These are phyloP conservation scores for Penicillium hesseltinei DNA, from an alignment of 2,329 filamentous ascomycete genomes.

Conservation along the genomic window DNA sequence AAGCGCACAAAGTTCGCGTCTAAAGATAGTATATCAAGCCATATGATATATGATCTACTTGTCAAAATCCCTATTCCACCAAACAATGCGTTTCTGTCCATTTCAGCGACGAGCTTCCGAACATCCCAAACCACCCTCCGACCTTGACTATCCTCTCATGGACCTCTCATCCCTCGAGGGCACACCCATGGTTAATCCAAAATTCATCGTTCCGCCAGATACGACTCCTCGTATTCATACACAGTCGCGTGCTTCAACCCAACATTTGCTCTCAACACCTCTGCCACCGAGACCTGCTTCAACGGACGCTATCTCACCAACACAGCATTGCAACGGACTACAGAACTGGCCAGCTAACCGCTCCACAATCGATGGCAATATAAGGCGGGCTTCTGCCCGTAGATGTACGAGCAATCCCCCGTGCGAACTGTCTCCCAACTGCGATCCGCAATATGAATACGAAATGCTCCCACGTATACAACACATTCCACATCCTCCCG, in stretches of 20 bases:
- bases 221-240: constrained; percentile 3
- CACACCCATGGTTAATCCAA: constrained; percentile 28
- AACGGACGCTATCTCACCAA: not conserved
- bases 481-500: not conserved
- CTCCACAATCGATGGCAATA: not conserved
- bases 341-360: not conserved
- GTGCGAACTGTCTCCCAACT: not conserved
- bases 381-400: not conserved
- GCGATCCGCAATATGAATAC: not conserved
- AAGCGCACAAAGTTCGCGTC: constrained; percentile 12
- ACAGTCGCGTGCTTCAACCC: constrained; percentile 7
- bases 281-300: constrained; percentile 15
- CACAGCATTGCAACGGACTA: not conserved
- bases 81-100: constrained; percentile 12
- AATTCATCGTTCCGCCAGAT: constrained; percentile 12
- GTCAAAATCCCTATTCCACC: not conserved
- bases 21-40: constrained; percentile 10
- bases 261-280: constrained; percentile 19
- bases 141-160: constrained; percentile 15
- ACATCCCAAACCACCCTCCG: not conserved
- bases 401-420: not conserved
- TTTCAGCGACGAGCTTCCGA: constrained; percentile 8
- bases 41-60: not conserved
- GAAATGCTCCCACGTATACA: not conserved
- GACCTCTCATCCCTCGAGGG: constrained; percentile 40